Evolutionary conservation across 2,329 filamentous ascomycete genomes (phyloP).

Genomic region (Aureobasidium sp.): DNA sequence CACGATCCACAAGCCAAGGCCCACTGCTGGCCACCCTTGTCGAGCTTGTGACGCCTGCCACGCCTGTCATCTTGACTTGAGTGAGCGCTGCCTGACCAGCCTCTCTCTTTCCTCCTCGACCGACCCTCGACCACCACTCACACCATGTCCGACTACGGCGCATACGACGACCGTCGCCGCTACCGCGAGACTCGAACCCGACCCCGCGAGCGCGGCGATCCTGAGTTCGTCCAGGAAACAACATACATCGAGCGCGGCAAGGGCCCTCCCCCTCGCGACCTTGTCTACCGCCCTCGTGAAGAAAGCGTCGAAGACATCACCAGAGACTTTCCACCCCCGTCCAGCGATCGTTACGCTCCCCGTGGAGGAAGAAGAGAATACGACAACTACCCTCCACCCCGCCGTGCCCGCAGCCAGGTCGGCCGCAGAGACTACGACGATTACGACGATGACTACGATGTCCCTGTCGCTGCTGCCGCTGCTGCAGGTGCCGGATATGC

Average conservation of each 20-base stretch:
- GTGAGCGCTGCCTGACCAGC: not conserved
- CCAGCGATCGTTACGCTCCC: constrained; percentile 23
- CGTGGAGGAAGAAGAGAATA: constrained; percentile 26
- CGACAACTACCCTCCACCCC: constrained; percentile 41
- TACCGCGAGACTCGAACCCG: constrained; percentile 34
- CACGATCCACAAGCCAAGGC: not conserved
- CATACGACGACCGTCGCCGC: constrained; percentile 42
- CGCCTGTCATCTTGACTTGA: not conserved
- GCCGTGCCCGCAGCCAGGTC: constrained; percentile 55
- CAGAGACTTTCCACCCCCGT: constrained; percentile 75
- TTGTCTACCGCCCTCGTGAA: constrained; percentile 54
- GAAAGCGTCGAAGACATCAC: constrained; percentile 81
- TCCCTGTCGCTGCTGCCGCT: constrained; percentile 36
- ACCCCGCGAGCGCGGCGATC: constrained; percentile 42
- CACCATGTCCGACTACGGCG: constrained; percentile 43
- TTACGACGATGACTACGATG: constrained; percentile 46
- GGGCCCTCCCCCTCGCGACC: constrained; percentile 37
- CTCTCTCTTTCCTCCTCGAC: constrained; percentile 8
- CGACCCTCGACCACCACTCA: not conserved
- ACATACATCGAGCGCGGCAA: constrained; percentile 43
- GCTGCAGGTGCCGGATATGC: constrained; percentile 30
- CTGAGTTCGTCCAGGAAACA: constrained; percentile 44
- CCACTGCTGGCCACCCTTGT: not conserved
- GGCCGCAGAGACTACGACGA: constrained; percentile 51
- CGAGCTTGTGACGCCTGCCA: constrained; percentile 4